Conservation (phyloP, 2,329 filamentous ascomycete genomes). For the Chaetomiaceae sp. region DNA sequence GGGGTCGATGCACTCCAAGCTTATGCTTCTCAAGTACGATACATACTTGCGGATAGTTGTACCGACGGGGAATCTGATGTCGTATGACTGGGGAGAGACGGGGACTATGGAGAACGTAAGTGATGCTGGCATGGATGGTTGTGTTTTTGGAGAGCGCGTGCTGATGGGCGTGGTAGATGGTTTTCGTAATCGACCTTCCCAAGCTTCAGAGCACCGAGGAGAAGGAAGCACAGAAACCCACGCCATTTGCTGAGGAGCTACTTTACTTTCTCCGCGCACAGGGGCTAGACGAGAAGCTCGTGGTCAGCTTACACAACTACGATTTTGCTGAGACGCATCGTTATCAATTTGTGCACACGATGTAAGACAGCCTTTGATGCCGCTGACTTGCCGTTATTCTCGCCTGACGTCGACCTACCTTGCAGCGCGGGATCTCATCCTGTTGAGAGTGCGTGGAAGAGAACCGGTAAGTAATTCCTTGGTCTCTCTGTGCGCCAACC, state of each 20-base stretch:
- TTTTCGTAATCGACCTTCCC: slow-evolving; percentile 91
- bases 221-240: slow-evolving; percentile 32
- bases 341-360: slow-evolving; percentile 79
- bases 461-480: slow-evolving; percentile 39
- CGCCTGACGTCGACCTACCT: neutral
- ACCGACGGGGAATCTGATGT: slow-evolving; percentile 80
- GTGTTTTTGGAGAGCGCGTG: neutral
- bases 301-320: slow-evolving; percentile 68
- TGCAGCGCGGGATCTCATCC: slow-evolving; percentile 52
- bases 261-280: slow-evolving; percentile 65
- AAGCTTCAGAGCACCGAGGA: slow-evolving; percentile 40
- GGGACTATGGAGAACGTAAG: slow-evolving; percentile 79
- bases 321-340: slow-evolving; percentile 71
- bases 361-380: slow-evolving; percentile 48
- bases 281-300: slow-evolving; percentile 58
- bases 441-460: slow-evolving; percentile 40
- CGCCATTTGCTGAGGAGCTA: slow-evolving; percentile 66
- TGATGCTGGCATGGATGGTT: slow-evolving; percentile 12
- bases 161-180: slow-evolving; percentile 48
- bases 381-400: neutral
- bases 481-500: too few relatives aligned
- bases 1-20: slow-evolving; percentile 87
- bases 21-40: slow-evolving; percentile 81
- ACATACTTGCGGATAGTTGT: slow-evolving; percentile 73
- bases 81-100: slow-evolving; percentile 85